Base-by-base conservation (phyloP, 2,329 filamentous ascomycete species). In the Colletotrichum costaricense region DNA sequence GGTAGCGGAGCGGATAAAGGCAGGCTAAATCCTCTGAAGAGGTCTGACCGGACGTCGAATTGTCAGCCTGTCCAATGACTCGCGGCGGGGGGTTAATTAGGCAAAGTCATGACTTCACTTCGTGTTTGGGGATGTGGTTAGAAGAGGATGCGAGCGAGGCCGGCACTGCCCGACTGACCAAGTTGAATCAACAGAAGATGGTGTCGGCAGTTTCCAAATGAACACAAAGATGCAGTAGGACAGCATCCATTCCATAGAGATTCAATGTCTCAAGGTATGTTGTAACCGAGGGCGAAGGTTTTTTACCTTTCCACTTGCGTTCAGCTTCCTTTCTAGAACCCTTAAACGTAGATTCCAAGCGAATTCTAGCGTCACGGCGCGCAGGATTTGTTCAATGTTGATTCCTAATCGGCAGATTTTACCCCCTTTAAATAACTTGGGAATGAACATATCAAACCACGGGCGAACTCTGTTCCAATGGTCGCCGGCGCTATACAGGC, bases 381-480 rank as follows among this genome's bases (percentile, higher is more conserved):
- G n/a, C 54, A 8, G 35, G 38, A 42, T 3, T 7, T 19, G 38
- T 19, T 42, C 16, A 19, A 1, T 49, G 16, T 22, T 49, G 19
- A 49, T 49, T 49, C 19, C 19, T 19, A 22, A 49, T 33, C n/a
- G 8, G 26, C 24, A 56, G 46, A 42, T 33, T 28, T 55, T n/a
- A 49, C 12, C 28, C 14, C n/a, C 19, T 3, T 11, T 19, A 16
- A 30, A 57, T 16, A 30, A 19, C 28, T 33, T 46, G 54, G 22
- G 42, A 69, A 63, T 54, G 24, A 49, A n/a, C 42, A 49, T 42
- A 64, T 72, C 65, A 72, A 69, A 69, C 69, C 54, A 59, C 54
- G 65, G 69, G 42, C 65, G 30, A 69, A 72, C 69, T 72, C 24
- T 69, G 58, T 69, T 68, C 33, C 57, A 30, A 69, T 46, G 24